These are phyloP conservation scores for Triangularia verruculosa DNA, from an alignment of 2,329 filamentous ascomycete species.

Conservation along the genomic window DNA sequence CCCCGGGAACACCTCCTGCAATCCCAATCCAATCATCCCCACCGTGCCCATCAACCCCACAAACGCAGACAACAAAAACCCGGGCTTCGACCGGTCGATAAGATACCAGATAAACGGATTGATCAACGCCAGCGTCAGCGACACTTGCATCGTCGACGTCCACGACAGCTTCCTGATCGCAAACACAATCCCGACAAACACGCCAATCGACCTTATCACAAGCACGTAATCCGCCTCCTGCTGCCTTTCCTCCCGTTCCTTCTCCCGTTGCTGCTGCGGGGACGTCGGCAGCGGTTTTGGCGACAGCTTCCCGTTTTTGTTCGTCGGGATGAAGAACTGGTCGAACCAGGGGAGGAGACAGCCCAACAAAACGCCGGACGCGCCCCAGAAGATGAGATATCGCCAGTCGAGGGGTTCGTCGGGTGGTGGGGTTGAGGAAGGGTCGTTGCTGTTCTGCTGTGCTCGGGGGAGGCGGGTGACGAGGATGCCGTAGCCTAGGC, in stretches of 20 bases:
- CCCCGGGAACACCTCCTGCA: slow-evolving; percentile 55
- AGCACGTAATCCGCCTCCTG: slow-evolving; percentile 67
- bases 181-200: slow-evolving; percentile 60
- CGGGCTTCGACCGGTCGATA: slow-evolving; percentile 83
- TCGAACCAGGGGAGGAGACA: slow-evolving; percentile 83
- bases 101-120: slow-evolving; percentile 97
- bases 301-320: slow-evolving; percentile 12
- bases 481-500: slow-evolving; percentile 77
- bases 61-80: slow-evolving; percentile 72
- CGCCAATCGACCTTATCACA: slow-evolving; percentile 56
- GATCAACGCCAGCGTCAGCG: slow-evolving; percentile 80
- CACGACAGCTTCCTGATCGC: slow-evolving; percentile 86
- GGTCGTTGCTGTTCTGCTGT: slow-evolving; percentile 18
- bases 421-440: slow-evolving; percentile 21
- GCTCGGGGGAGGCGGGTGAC: slow-evolving; percentile 73
- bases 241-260: slow-evolving; percentile 27
- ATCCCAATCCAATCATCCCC: slow-evolving; percentile 62
- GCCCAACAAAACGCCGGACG: slow-evolving; percentile 73
- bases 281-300: not conserved
- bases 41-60: slow-evolving; percentile 74
- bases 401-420: slow-evolving; percentile 46
- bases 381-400: slow-evolving; percentile 79
- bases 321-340: slow-evolving; percentile 48
- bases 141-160: slow-evolving; percentile 92
- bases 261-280: slow-evolving; percentile 8